Evolutionary conservation across 495 filamentous ascomycete genomes (phyloP), one percentile per base, ranked within the genome.

Genomic region (Hypoxylon crocopeplum): DNA sequence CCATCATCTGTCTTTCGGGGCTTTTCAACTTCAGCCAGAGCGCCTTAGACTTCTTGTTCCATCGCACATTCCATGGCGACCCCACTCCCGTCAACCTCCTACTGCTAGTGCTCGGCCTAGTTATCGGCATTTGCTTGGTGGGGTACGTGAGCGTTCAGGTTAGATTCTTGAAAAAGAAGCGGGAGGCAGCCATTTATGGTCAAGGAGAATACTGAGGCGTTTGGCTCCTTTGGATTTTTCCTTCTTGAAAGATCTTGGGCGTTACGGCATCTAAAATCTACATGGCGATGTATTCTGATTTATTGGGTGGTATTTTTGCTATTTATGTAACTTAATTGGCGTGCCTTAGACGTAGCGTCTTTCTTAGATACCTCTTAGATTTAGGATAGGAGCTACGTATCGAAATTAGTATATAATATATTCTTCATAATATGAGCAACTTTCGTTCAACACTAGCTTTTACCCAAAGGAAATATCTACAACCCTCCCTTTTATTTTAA

Each of bases 1-100:
- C 92, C 6, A 87, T 97, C 49, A 97, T 97, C 54, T 97, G 91
- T 67, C 69, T 94, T 2, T 86, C 92, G 1, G 94, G 94, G 5
- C 64, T 98, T 8, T 80, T 93, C 42, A 97, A 96, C 71, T 93
- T 98, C 63, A 84, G 81, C 13, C 93, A 98, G 77, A 85, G 86
- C 7, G 92, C 82, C 0, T 75, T 98, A 21, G 94, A 97, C 70
- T 85, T 85, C 48, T 58, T 94, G 46, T 93, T 91, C 22, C 88
- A 96, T 59, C 78, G 80, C 39, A 77, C 75, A 1, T 97, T 93
- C 69, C 39, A 77, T 20, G 81, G 84, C 8, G 75, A 97, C 72
- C 93, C 93, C 0, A 73, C 87, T 0, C 91, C 91, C 1, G 88
- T 96, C 0, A 96, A 98, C 75, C 13, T 88, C 10, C 69, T 86